These are phyloP conservation scores for Diplosphaera chodatii DNA, from an alignment of 139 green algal species.

Conservation along the genomic window DNA sequence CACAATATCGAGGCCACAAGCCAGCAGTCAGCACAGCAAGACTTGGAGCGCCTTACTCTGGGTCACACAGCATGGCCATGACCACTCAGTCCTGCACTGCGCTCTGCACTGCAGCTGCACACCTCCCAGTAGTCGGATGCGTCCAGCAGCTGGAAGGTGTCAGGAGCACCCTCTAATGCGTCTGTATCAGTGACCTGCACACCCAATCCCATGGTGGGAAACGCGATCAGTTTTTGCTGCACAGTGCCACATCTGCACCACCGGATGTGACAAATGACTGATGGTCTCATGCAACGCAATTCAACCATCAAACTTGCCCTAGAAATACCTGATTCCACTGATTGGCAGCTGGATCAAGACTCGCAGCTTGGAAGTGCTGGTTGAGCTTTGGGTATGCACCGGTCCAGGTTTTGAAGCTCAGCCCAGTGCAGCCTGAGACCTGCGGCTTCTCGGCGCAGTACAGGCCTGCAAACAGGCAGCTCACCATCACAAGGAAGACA, in stretches of 20 bases:
- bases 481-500: not conserved
- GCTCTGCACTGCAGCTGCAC: too few relatives aligned
- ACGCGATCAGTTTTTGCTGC: too few relatives aligned
- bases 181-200: constrained; percentile 30
- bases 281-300: too few relatives aligned
- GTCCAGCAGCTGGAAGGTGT: constrained; percentile 39
- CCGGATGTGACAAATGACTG: too few relatives aligned
- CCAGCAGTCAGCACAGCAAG: not conserved
- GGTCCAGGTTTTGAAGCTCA: constrained; percentile 50
- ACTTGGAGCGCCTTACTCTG: too few relatives aligned
- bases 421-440: constrained; percentile 26
- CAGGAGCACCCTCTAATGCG: constrained; percentile 9
- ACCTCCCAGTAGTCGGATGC: constrained; percentile 35
- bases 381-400: constrained; percentile 44
- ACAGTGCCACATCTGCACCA: too few relatives aligned
- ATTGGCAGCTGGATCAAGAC: constrained; percentile 57
- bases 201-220: too few relatives aligned
- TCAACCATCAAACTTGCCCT: too few relatives aligned
- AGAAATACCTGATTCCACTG: constrained; percentile 52
- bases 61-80: too few relatives aligned
- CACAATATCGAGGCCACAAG: too few relatives aligned
- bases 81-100: too few relatives aligned
- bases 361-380: constrained; percentile 44
- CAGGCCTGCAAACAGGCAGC: constrained; percentile 25
- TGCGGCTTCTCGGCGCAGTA: constrained; percentile 54